Base-by-base conservation (phyloP, 2,329 filamentous ascomycete genomes). In the Cladosporium oxysporum region DNA sequence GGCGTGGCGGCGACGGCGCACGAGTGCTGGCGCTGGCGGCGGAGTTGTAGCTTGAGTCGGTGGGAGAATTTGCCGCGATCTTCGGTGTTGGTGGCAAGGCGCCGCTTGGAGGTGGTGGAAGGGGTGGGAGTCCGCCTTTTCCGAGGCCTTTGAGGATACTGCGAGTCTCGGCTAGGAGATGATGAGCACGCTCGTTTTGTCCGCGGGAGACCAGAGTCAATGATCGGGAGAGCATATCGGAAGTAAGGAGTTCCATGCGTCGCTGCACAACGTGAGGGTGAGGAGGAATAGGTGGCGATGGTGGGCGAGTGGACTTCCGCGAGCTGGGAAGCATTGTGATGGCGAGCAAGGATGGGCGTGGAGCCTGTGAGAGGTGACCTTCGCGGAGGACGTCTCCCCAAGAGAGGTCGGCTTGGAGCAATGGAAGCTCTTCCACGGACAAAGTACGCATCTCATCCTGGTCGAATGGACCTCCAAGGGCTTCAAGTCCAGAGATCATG, bases 171-270 rank as follows among this genome's bases (percentile, higher is more conserved):
- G 90, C 91, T 44, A 99, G 84, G 3, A 99, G 87, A 65, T 96
- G 96, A 72, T 96, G 91, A 0, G 93, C 95, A 41, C 93, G 90
- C 74, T 99, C 95, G 76, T 97, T 92, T 79, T 98, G 94, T 37
- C 92, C 92, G 44, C 93, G 88, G 67, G 92, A 92, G 23, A 98
- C 93, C 23, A 99, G 85, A 0, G 93, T 97, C 67, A 99, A 82
- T 16, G 95, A 93, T 66, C 95, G 86, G 8, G 92, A 96, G 69
- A 99, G 86, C 95, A 99, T 99, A 77, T 99, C 95, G 1, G 94
- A 98, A 2, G 95, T 98, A 62, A 99, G 85, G 33, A 99, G 84
- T 79, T 99, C 95, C 95, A 99, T 99, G 55, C 95, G 90, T 49
- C 95, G 88, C 80, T 99, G 95, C 7, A 99, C 94, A 67, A 99